Evolutionary conservation across 2,329 filamentous ascomycete genomes (phyloP).

Genomic region (Neopestalotiopsis sp.): DNA sequence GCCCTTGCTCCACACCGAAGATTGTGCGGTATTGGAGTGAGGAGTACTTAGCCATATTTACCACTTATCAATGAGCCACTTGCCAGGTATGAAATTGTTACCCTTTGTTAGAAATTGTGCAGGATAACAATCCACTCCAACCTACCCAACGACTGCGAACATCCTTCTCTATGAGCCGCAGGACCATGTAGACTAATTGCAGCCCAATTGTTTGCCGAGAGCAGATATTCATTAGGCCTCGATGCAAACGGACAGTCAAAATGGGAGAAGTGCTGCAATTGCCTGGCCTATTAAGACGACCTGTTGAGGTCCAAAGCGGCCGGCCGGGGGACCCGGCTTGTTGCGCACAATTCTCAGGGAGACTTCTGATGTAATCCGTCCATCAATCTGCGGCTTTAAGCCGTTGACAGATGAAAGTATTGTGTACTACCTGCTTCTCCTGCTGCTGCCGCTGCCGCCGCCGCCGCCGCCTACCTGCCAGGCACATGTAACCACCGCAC

Average conservation of each 20-base stretch:
- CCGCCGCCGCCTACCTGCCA: slow-evolving; percentile 28
- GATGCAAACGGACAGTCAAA: slow-evolving; percentile 7
- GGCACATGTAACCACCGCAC: slow-evolving; percentile 30
- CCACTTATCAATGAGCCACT: not conserved
- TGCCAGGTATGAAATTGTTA: not conserved
- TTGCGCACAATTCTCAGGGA: not conserved
- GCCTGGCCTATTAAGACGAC: slow-evolving; percentile 2
- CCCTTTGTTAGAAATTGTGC: not conserved
- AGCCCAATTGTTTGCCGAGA: slow-evolving; percentile 13
- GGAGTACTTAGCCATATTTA: not conserved
- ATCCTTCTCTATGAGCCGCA: slow-evolving; percentile 13
- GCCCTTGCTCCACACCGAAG: slow-evolving; percentile 15
- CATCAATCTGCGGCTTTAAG: not conserved
- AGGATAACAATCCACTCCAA: not conserved
- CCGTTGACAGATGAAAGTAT: not conserved
- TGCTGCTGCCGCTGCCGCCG: slow-evolving; percentile 12
- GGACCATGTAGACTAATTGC: not conserved
- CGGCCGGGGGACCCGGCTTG: not conserved
- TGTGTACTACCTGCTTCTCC: not conserved
- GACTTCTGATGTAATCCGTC: not conserved
- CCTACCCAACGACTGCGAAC: not conserved
- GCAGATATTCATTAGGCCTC: slow-evolving; percentile 16
- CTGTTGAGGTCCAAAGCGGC: not conserved
- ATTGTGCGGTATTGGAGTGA: too few relatives aligned
- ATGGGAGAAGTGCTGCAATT: slow-evolving; percentile 15